Base-by-base conservation (phyloP, 2,329 filamentous ascomycete species). In the Verticillium dahliae region DNA sequence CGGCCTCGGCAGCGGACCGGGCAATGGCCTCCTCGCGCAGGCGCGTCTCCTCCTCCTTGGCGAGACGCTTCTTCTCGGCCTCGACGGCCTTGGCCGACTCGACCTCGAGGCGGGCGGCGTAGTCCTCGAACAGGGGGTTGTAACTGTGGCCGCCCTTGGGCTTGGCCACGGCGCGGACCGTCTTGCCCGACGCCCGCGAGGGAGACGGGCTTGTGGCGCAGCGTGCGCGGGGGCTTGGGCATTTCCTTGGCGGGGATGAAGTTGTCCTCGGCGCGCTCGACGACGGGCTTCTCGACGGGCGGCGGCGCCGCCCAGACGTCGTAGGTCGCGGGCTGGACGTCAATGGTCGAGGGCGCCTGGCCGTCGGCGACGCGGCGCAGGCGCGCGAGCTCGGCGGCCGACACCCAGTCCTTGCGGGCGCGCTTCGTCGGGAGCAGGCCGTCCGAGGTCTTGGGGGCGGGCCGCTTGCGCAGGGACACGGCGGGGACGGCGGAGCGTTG, bases 101-200 rank as follows among this genome's bases (percentile, higher is more conserved):
- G 52, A 85, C 81, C 22, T 84, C 82, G 55, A 97, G 78, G 15
- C 94, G 85, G 9, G 85, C 82, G 68, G 93, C 89, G 82, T 96
- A 99, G 65, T 97, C 92, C 65, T 86, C 84, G 68, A 96, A 96
- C 6, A 85, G 80, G 0, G 95, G 95, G 73, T 99, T 99, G 79
- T 99, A 99, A 69, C 91, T 96, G 74, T 89, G 91, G 62, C 91
- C 92, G 15, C 89, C 91, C 6, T 87, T 83, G 1, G 95, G 95
- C 70, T 87, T 90, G 64, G 84, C 81, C 0, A 99, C 90, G 2
- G 92, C 88, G 1, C 91, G 90, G 9, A 96, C 80, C 0, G 83
- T 75, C 73, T 94, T 96, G 41, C 92, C 93, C 70, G 83, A 91
- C 54, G 89, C 90, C 90, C n/a, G 90, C 84, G 35, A 98, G 83